Conservation (phyloP, 768 basidiomycete species). For the Tricholoma furcatifolium region DNA sequence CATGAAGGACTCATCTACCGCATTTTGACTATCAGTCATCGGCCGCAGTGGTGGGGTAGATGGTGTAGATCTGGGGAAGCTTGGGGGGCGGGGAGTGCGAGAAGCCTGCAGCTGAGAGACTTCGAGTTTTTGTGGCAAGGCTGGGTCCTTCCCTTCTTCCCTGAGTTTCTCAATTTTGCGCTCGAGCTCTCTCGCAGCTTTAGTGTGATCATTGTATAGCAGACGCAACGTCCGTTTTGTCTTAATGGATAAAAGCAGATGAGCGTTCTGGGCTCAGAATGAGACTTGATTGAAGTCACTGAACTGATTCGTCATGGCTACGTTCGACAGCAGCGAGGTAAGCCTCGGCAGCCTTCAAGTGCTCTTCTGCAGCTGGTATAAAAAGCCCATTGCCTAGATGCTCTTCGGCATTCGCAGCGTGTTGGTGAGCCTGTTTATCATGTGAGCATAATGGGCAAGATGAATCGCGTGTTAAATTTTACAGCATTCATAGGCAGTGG, state of each 20-base stretch:
- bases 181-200: slow-evolving; percentile 69
- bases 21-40: slow-evolving; percentile 55
- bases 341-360: slow-evolving; percentile 73
- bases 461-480: slow-evolving; percentile 19
- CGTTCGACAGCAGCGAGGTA: slow-evolving; percentile 73
- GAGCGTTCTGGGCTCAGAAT: background rate
- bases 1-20: slow-evolving; percentile 89
- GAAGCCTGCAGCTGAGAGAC: slow-evolving; percentile 22
- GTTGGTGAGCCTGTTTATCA: slow-evolving; percentile 67
- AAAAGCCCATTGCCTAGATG: slow-evolving; percentile 63
- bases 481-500: slow-evolving; percentile 55
- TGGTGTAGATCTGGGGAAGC: slow-evolving; percentile 38
- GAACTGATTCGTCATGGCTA: slow-evolving; percentile 71
- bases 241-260: slow-evolving; percentile 33
- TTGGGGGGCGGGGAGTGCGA: slow-evolving; percentile 29
- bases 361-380: slow-evolving; percentile 71
- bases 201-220: slow-evolving; percentile 73
- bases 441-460: slow-evolving; percentile 1
- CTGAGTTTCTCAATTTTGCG: slow-evolving; percentile 68
- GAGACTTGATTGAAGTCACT: slow-evolving; percentile 17
- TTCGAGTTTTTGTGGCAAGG: slow-evolving; percentile 62
- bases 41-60: slow-evolving; percentile 46
- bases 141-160: slow-evolving; percentile 77
- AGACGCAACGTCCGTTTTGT: slow-evolving; percentile 76
- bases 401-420: slow-evolving; percentile 80